phyloP scores from a whole-genome alignment of 352 stramenopile genomes.

The Phytophthora pluvialis region DNA sequence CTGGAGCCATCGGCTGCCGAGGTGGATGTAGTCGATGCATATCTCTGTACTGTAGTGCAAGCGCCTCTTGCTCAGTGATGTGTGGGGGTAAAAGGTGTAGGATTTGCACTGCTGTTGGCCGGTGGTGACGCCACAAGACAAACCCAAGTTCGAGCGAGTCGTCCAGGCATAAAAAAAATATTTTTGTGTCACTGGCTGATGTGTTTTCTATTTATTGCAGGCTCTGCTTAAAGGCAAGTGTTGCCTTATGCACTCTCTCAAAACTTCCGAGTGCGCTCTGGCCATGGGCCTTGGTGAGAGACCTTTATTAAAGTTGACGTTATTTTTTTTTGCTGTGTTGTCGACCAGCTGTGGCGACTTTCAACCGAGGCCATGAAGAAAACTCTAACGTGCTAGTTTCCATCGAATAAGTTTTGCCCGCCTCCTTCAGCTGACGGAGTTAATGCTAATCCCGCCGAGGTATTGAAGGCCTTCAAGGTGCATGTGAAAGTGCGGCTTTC shows the following conservation, averaged over 20 bases:
- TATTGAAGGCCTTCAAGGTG: neutral
- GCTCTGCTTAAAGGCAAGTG: neutral
- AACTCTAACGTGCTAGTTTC: neutral
- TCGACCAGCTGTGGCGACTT: neutral
- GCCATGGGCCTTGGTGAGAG: too few species aligned
- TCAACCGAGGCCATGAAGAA: neutral
- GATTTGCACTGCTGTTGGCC: constrained; percentile 14
- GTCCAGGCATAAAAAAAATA: too few species aligned
- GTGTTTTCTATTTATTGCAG: constrained; percentile 16
- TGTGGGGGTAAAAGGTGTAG: too few species aligned
- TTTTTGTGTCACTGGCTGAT: too few species aligned
- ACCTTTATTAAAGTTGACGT: too few species aligned
- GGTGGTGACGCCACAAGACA: constrained; percentile 52
- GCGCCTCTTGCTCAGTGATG: too few species aligned
- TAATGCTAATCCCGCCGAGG: neutral
- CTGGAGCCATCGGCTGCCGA: constrained; percentile 11
- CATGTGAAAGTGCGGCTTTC: neutral
- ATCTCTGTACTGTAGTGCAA: neutral
- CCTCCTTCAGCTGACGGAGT: neutral
- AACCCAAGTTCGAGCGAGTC: constrained; percentile 66
- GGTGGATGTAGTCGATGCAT: too few species aligned
- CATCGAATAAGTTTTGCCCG: neutral
- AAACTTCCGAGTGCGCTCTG: too few species aligned
- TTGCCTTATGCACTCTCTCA: too few species aligned
- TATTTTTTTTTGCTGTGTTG: neutral